Conservation (phyloP, 164 flowering plant genomes). For the Vitis rotundifolia region DNA sequence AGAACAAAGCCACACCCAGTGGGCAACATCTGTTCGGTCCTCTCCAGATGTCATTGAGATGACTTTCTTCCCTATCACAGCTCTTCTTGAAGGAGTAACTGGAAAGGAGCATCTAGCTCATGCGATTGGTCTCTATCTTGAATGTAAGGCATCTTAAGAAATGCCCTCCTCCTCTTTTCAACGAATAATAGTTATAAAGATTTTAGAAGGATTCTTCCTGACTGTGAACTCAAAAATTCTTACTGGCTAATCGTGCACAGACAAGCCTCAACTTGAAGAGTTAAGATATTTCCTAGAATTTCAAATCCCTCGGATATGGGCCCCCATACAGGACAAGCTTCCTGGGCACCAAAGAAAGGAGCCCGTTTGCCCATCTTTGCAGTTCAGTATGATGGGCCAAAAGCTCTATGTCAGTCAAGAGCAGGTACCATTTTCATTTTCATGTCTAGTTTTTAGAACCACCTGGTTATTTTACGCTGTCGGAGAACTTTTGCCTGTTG, state of each 20-base stretch:
- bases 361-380: conserved; percentile 82
- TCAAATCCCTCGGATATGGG: conserved; percentile 81
- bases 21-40: conserved; percentile 62
- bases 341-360: conserved; percentile 74
- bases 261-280: conserved; percentile 87
- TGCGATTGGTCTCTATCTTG: conserved; percentile 71
- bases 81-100: conserved; percentile 59
- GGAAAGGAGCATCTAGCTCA: conserved; percentile 63
- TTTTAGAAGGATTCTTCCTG: conserved; percentile 2
- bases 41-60: conserved; percentile 83
- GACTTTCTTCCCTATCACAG: conserved; percentile 65
- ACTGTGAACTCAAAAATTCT: background rate
- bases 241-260: conserved; percentile 35
- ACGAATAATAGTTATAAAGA: background rate
- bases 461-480: background rate
- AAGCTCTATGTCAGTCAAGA: conserved; percentile 82
- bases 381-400: conserved; percentile 88
- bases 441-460: too few relatives aligned
- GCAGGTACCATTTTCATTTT: conserved; percentile 45
- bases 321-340: conserved; percentile 57
- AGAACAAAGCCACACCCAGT: conserved; percentile 59
- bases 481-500: background rate
- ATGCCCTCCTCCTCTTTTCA: background rate
- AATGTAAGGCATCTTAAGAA: conserved; percentile 44
- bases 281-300: conserved; percentile 78